Percentiles rank a stretch among this genome's conserved stretches.
These are phyloP conservation scores for Uromyces viciae-fabae DNA, from an alignment of 1,284 basidiomycete genomes.

Conservation along the genomic window DNA sequence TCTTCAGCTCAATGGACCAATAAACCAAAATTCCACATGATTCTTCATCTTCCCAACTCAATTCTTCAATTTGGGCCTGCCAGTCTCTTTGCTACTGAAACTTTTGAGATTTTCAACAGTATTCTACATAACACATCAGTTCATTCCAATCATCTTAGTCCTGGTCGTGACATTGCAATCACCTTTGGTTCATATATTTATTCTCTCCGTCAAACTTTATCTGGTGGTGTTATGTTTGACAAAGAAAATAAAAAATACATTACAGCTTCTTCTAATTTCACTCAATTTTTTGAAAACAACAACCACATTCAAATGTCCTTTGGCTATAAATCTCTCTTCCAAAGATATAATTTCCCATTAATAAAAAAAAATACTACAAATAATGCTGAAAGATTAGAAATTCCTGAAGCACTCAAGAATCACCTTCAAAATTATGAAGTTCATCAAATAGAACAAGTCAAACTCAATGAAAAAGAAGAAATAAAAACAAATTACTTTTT, in stretches of 20 bases:
- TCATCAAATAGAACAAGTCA: background rate
- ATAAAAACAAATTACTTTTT: constrained; percentile 1
- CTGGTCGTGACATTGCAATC: background rate
- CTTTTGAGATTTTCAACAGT: background rate
- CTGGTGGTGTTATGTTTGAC: background rate
- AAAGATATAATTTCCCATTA: background rate
- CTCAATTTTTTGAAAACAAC: background rate
- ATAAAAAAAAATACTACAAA: background rate
- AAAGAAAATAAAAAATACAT: background rate
- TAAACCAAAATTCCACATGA: constrained; percentile 10
- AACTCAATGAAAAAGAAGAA: background rate
- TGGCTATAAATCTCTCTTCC: background rate
- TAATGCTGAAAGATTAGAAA: background rate
- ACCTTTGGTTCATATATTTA: background rate
- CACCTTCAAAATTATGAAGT: background rate
- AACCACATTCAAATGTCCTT: background rate
- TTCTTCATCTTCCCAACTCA: constrained; percentile 34
- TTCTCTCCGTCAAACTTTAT: background rate
- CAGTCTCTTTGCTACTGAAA: background rate
- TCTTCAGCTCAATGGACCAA: constrained; percentile 50
- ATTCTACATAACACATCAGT: background rate
- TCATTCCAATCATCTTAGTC: constrained; percentile 8
- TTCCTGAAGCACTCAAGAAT: background rate
- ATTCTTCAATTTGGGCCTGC: constrained; percentile 28
- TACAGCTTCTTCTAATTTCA: background rate